phyloP scores from a whole-genome alignment of 148 eudicot genomes.

The Rhododendron kiyosumense region DNA sequence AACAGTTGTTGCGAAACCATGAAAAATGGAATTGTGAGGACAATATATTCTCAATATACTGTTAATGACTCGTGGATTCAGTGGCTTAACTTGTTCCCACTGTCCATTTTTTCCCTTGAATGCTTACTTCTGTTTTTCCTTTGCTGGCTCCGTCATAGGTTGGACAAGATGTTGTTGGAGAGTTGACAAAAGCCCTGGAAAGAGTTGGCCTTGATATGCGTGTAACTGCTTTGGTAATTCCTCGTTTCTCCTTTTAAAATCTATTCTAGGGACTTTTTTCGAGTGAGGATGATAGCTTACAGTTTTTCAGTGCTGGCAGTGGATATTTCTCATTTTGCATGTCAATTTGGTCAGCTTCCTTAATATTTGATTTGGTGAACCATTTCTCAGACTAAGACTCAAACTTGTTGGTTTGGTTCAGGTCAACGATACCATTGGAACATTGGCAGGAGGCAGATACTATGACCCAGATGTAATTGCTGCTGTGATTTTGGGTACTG shows the following conservation, averaged over 20 bases:
- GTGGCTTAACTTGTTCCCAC: background rate
- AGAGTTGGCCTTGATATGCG: conserved; percentile 81
- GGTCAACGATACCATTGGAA: conserved; percentile 98
- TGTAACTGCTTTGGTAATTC: conserved; percentile 84
- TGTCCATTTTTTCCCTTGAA: background rate
- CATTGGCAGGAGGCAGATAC: conserved; percentile 86
- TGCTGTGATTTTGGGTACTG: conserved; percentile 94
- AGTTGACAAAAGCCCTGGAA: conserved; percentile 79
- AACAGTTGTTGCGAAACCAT: background rate
- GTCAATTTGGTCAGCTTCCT: background rate
- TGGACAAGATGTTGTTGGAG: conserved; percentile 83
- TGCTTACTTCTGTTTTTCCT: background rate
- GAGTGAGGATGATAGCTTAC: background rate
- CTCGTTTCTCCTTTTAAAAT: background rate
- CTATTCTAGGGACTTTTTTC: background rate
- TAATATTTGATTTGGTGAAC: background rate
- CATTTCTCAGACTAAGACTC: background rate
- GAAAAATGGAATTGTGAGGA: background rate
- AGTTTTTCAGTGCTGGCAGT: background rate
- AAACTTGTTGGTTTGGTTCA: conserved; percentile 22
- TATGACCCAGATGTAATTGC: conserved; percentile 60
- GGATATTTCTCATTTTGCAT: background rate
- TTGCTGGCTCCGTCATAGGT: conserved; percentile 39
- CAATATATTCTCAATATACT: background rate
- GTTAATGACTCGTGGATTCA: background rate